Conservation (phyloP, 2,329 filamentous ascomycete genomes). For the Arthrinium phaeospermum region DNA sequence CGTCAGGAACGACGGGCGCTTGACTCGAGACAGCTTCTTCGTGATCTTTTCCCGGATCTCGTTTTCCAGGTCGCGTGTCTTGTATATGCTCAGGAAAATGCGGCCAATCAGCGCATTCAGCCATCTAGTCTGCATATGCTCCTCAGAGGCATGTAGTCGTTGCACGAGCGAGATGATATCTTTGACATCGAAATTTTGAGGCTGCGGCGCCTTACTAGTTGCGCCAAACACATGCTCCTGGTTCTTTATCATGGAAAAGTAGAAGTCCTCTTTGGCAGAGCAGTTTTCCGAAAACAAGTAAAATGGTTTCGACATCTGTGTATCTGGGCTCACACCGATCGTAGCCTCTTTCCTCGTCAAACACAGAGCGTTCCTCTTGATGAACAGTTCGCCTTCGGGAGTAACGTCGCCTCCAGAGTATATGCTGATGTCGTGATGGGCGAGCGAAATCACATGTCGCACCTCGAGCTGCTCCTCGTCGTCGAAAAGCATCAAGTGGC, state of each 20-base stretch:
- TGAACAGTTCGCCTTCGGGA: constrained; percentile 91
- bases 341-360: constrained; percentile 69
- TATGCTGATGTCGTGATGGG: constrained; percentile 84
- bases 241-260: constrained; percentile 87
- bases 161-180: constrained; percentile 91
- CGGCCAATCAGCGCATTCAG: constrained; percentile 90
- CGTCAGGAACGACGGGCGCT: constrained; percentile 88
- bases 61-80: constrained; percentile 79
- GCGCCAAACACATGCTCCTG: constrained; percentile 72
- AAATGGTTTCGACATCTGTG: constrained; percentile 76
- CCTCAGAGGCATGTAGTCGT: constrained; percentile 87
- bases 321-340: constrained; percentile 60
- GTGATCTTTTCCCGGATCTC: constrained; percentile 85
- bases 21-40: constrained; percentile 94
- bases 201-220: constrained; percentile 65
- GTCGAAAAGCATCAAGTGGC: constrained; percentile 96
- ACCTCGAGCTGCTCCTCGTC: constrained; percentile 95
- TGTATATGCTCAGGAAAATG: constrained; percentile 86
- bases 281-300: constrained; percentile 94
- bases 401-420: constrained; percentile 80
- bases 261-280: constrained; percentile 98
- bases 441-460: constrained; percentile 90
- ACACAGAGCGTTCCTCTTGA: constrained; percentile 90
- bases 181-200: constrained; percentile 79
- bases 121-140: constrained; percentile 90